Base-by-base conservation (phyloP, 2,329 filamentous ascomycete species). In the Cercospora nicotianae region DNA sequence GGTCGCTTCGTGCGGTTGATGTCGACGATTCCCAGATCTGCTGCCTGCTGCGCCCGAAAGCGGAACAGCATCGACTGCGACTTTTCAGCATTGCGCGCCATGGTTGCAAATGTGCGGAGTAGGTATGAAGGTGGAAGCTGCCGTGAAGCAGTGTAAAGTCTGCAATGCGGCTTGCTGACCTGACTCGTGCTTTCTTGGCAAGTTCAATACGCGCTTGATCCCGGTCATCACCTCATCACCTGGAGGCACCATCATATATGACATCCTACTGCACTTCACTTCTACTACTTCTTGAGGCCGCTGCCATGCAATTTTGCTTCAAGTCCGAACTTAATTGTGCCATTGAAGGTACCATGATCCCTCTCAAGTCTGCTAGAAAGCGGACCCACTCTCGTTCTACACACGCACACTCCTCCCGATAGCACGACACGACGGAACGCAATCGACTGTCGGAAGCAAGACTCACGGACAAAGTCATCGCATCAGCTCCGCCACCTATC, bases 61-160 rank as follows among this genome's bases (percentile, higher is more conserved):
- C 95, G 94, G 85, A 97, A 99, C 81, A 99, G 94, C 94, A 99
- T 99, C 59, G 94, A 97, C 85, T 99, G 95, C 77, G 95, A 94
- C 82, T 98, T 99, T 87, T 98, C 94, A 57, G 92, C 94, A 81
- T 98, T 97, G 78, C 94, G 94, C 78, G 94, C 94, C 94, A 78
- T 78, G 30, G 33, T 72, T 66, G 63, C 48, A 23, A 28, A 9
- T 16, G 33, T 39, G 53, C 16, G 9, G 42, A n/a, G 26, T 33
- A 31, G 39, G 16, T 26, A 6, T 53, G 39, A 28, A 33, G 39
- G 42, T 51, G 23, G 18, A 18, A 12, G 16, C 18, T 45, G 28
- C 12, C 8, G 36, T 20, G 42, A 48, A 45, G 42, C 31, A 61
- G 36, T 30, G 59, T n/a, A 28, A 23, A 61, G 48, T 53, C 59